Base-by-base conservation (phyloP, 2,329 filamentous ascomycete genomes). In the Pseudogymnoascus sp. region DNA sequence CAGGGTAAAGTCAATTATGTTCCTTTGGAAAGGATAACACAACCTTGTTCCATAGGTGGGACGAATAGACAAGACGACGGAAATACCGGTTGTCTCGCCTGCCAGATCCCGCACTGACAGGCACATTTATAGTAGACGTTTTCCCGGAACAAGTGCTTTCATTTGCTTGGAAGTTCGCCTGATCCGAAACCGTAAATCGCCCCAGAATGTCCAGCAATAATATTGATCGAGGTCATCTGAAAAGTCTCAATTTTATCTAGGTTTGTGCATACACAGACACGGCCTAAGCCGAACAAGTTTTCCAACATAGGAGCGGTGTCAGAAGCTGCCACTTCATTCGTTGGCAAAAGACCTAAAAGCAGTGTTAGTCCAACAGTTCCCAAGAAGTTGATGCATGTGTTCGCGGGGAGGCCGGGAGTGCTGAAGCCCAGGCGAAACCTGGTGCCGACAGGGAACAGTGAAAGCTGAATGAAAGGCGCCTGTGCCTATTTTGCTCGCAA, bases 1-100 rank as follows among this genome's bases (percentile, higher is more conserved):
- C 50, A 33, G 50, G 29, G 29, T 35, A 14, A 56, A 33, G 16
- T 33, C 29, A 14, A 19, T 13, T 19, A 31, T 33, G 11, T 21
- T 35, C 50, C 29, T 33, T 56, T 56, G 50, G 50, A 29, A 56
- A 56, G n/a, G 11, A 21, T 56, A 56, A n/a, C 5, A 29, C 10
- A 56, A 56, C 50, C 50, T 56, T 56, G 50, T 35, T 56, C 50
- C 6, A 19, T 29, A 56, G 21, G 50, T 53, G 16, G 50, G 50
- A 33, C 29, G 16, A 33, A 21, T 8, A 19, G 44, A 33, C 50
- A 33, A 33, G 16, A 5, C 29, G 29, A 33, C 50, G 50, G 50
- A 21, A 56, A 56, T 56, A 56, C 16, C 29, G 50, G 50, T 56
- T 33, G 50, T 56, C 50, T 56, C 50, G 50, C 50, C 50, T 56